Evolutionary conservation across 371 early-diverging fungal genomes (phyloP), one percentile per base, ranked within the genome.

Genomic region (Haplosporangium sp.): DNA sequence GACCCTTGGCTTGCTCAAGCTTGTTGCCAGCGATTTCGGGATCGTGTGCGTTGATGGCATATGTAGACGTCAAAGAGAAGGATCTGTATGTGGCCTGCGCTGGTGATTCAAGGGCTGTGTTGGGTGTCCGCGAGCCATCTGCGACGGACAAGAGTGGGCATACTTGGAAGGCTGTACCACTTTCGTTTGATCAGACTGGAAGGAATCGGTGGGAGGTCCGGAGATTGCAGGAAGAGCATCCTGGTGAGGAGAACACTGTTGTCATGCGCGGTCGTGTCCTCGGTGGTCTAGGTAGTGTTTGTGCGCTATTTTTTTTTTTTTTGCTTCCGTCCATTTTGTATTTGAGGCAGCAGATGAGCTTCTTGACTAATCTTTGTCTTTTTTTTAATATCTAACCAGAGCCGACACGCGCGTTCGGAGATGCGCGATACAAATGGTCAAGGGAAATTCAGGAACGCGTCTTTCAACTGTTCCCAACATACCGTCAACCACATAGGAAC

Each of bases 381-480:
- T 20, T 18, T 12, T 29, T 14, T 0, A 55, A 12, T 5, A 37
- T 45, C 8, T 29, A 6, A 29, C 18, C 76, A 77, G 82, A 81
- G 48, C 85, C 94, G 11, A 87, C 91, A 16, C 82, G 93, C 41
- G 83, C 85, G 2, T 85, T 85, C 73, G 85, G 83, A 46, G 93
- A 93, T 71, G 88, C 89, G 37, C 85, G 93, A 65, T 94, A 93
- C 86, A 95, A 95, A 76, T 94, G 94, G 82, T 84, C 90, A 62
- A 67, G 81, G 16, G 90, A 89, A 54, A 84, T 84, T 23, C 93
- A 93, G 65, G 86, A 87, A 46, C 85, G 85, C 37, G 84, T 89
- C 40, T 91, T 90, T 77, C 85, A 86, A 10, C 84, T 87, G 64
- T 89, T 90, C 40, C 86, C 88, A 12, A 85, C 87, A 43, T 84